A percentile compares a stretch with the other conserved stretches of the same genome.
These are phyloP conservation scores for Amphirosellinia nigrospora DNA, from an alignment of 495 filamentous ascomycete genomes.

Conservation along the genomic window DNA sequence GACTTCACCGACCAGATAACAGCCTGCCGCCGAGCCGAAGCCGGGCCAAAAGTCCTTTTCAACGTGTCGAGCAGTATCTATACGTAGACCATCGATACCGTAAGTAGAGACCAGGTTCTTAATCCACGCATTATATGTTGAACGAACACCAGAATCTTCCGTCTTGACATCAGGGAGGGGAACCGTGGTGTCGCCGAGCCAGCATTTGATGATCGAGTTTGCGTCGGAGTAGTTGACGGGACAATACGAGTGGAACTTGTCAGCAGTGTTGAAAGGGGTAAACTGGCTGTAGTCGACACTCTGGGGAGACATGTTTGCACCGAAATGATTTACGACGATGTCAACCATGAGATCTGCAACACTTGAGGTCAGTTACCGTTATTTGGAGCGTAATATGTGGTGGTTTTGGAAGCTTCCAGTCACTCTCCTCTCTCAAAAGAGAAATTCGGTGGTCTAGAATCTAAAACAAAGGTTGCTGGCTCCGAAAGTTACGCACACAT, in stretches of 20 bases:
- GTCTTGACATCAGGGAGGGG: slow-evolving; percentile 72
- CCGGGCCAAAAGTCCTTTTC: slow-evolving; percentile 69
- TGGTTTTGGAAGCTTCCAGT: no score
- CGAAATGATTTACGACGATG: slow-evolving; percentile 82
- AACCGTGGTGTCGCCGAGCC: slow-evolving; percentile 70
- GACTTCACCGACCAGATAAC: slow-evolving; percentile 69
- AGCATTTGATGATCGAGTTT: slow-evolving; percentile 57
- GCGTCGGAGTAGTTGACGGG: slow-evolving; percentile 66
- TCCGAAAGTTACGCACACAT: slow-evolving; percentile 65
- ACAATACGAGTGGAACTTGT: slow-evolving; percentile 71
- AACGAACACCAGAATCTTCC: slow-evolving; percentile 58
- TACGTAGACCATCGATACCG: slow-evolving; percentile 76
- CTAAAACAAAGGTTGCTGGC: no score
- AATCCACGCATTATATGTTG: slow-evolving; percentile 69
- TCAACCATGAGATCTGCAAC: no score
- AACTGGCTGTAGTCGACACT: slow-evolving; percentile 67
- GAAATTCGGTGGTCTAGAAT: no score
- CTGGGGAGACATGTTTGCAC: slow-evolving; percentile 58
- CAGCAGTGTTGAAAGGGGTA: slow-evolving; percentile 66
- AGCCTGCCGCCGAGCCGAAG: slow-evolving; percentile 66
- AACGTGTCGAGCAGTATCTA: slow-evolving; percentile 75
- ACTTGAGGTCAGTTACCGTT: no score
- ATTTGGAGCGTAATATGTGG: no score
- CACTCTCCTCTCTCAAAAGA: no score
- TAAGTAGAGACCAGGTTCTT: slow-evolving; percentile 66